Evolutionary conservation across 495 filamentous ascomycete species (phyloP), one percentile per base, ranked within the genome.

Genomic region (Oidiodendron maius): DNA sequence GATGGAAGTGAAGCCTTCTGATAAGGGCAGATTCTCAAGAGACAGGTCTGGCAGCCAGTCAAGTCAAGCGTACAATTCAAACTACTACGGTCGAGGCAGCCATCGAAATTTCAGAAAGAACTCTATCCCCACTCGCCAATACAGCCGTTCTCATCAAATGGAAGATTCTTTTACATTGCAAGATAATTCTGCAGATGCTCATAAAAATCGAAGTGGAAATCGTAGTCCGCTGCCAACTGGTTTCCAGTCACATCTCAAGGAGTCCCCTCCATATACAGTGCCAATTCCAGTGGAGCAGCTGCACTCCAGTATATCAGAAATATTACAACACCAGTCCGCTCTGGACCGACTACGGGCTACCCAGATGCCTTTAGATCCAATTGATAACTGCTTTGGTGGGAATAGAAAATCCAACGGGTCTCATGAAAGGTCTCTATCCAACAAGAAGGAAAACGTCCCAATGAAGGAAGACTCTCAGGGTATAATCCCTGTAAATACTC

Each of bases 391-490:
- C 23, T 18, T 28, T n/a, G 20, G n/a, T 15, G 4, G 9, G n/a
- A n/a, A 32, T 38, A 38, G 17, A 5, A 38, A 38, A 18, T 13
- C 5, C 11, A 38, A 38, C n/a, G 24, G 21, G n/a, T 24, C 40
- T 44, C 40, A 17, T 16, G 22, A 32, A n/a, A 46, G 11, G 43
- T 40, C 38, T 2, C 38, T 21, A 21, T 16, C 16, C 12, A 46
- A 51, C 17, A 6, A 32, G 38, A 51, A 51, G 42, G 49, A 51
- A 21, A 51, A 51, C 21, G 28, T 23, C 2, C 32, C 49, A 1
- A 40, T 40, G 22, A 46, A 45, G 35, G 46, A 25, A 11, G 17
- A 15, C 1, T 30, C 41, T 11, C 12, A 10, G 9, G 6, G 26
- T n/a, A 21, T 11, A 9, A 42, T 23, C 13, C 40, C 40, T 17